These are phyloP conservation scores for Chenopodium quinoa DNA, from an alignment of 148 eudicot species.

Conservation along the genomic window DNA sequence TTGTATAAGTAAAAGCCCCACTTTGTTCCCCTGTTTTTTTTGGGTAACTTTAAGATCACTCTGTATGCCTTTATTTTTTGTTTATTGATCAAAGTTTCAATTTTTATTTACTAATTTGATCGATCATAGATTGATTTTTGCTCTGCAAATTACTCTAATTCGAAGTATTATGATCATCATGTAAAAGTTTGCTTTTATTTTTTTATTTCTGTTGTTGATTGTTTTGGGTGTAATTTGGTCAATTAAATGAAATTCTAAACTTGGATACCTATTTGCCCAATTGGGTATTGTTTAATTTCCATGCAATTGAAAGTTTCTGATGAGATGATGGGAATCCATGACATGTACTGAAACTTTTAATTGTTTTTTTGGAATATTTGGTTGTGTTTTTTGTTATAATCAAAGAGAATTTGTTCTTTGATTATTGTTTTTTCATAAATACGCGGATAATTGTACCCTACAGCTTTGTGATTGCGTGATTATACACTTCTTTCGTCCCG, in stretches of 20 bases:
- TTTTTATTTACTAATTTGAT: not conserved
- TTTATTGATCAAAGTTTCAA: slow-evolving; percentile 5
- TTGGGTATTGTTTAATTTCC: slow-evolving; percentile 4
- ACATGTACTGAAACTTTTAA: not conserved
- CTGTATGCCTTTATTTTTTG: slow-evolving; percentile 9
- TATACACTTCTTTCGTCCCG: not conserved
- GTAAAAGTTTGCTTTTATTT: not conserved
- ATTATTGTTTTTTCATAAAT: too few relatives aligned
- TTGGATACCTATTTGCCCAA: slow-evolving; percentile 11
- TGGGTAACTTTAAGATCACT: slow-evolving; percentile 21
- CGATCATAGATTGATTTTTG: not conserved
- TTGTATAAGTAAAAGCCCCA: not conserved
- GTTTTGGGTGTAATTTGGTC: slow-evolving; percentile 22
- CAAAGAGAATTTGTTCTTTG: not conserved
- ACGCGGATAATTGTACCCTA: too few relatives aligned
- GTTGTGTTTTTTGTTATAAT: not conserved
- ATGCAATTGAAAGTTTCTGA: not conserved
- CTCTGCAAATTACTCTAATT: not conserved
- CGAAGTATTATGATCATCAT: not conserved
- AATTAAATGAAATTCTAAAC: slow-evolving; percentile 10
- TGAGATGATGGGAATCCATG: slow-evolving; percentile 12
- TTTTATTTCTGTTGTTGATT: not conserved
- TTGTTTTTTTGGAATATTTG: not conserved
- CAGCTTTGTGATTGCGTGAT: too few relatives aligned
- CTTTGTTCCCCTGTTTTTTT: slow-evolving; percentile 28